Percentiles rank a stretch among this genome's conserved stretches.
Conservation (phyloP, 805 yeast species). For the Kuraishia ogatae region DNA sequence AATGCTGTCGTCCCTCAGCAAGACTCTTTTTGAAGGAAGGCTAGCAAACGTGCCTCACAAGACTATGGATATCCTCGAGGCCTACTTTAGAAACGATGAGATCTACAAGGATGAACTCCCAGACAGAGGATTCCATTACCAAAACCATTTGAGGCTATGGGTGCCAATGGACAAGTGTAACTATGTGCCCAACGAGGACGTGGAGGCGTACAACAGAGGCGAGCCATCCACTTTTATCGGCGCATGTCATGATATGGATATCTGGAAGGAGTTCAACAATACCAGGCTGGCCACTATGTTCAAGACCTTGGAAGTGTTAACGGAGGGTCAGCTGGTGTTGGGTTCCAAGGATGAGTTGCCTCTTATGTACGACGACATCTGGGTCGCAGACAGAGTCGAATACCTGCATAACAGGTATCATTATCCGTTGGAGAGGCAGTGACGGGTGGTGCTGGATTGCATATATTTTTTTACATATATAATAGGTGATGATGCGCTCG, state of each 20-base stretch:
- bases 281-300: constrained; percentile 20
- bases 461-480: too few species aligned
- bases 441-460: not conserved
- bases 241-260: constrained; percentile 29
- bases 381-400: constrained; percentile 13
- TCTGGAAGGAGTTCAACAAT: constrained; percentile 29
- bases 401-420: constrained; percentile 11
- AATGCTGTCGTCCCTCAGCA: constrained; percentile 16
- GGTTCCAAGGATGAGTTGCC: constrained; percentile 17
- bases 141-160: constrained; percentile 28
- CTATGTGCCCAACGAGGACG: constrained; percentile 32
- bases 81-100: constrained; percentile 14
- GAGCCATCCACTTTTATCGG: constrained; percentile 26
- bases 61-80: constrained; percentile 12
- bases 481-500: too few species aligned
- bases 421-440: constrained; percentile 7
- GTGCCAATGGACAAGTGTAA: constrained; percentile 27
- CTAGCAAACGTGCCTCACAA: constrained; percentile 19
- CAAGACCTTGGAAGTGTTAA: constrained; percentile 12
- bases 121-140: constrained; percentile 18
- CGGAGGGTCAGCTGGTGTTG: constrained; percentile 8
- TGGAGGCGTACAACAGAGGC: constrained; percentile 22
- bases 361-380: constrained; percentile 16
- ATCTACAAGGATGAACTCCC: constrained; percentile 14
- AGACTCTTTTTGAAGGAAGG: constrained; percentile 21